Percentiles rank a stretch among this genome's conserved stretches.
phyloP scores from a whole-genome alignment of 1,139 yeast species.

The Pichia sp. region DNA sequence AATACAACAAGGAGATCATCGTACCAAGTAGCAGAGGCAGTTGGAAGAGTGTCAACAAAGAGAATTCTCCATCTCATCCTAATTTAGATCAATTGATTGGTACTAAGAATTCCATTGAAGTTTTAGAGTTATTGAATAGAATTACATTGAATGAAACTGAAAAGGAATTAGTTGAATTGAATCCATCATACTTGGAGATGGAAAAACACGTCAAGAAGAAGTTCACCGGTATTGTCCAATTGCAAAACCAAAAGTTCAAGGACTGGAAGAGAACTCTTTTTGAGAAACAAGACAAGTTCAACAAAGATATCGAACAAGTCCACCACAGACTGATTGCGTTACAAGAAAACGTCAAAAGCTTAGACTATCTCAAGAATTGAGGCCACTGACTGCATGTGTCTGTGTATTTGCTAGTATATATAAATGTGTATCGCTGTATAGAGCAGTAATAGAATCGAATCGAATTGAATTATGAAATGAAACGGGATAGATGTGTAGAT shows the following conservation, averaged over 20 bases:
- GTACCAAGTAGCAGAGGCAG: constrained; percentile 29
- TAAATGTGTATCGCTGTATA: no score
- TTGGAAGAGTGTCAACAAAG: constrained; percentile 28
- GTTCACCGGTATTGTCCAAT: constrained; percentile 46
- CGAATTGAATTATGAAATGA: no score
- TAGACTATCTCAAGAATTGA: constrained; percentile 2
- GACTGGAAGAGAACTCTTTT: constrained; percentile 64
- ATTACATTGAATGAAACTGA: constrained; percentile 40
- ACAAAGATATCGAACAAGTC: constrained; percentile 50
- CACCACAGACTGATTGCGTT: constrained; percentile 39
- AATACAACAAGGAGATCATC: constrained; percentile 22
- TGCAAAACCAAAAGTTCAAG: constrained; percentile 61
- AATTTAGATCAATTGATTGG: constrained; percentile 32
- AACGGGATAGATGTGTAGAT: no score
- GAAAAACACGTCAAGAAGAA: constrained; percentile 45
- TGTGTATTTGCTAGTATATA: no score
- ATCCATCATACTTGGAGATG: constrained; percentile 47
- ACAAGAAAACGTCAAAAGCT: constrained; percentile 37
- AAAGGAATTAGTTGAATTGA: constrained; percentile 40
- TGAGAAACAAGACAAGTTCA: constrained; percentile 53
- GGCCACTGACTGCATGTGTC: no score
- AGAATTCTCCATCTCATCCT: constrained; percentile 26
- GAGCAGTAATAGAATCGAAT: no score
- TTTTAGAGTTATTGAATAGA: constrained; percentile 39
- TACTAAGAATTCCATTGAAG: constrained; percentile 29